Evolutionary conservation across 495 filamentous ascomycete species (phyloP), one percentile per base, ranked within the genome.

Genomic region (Penicillium bovifimosum): DNA sequence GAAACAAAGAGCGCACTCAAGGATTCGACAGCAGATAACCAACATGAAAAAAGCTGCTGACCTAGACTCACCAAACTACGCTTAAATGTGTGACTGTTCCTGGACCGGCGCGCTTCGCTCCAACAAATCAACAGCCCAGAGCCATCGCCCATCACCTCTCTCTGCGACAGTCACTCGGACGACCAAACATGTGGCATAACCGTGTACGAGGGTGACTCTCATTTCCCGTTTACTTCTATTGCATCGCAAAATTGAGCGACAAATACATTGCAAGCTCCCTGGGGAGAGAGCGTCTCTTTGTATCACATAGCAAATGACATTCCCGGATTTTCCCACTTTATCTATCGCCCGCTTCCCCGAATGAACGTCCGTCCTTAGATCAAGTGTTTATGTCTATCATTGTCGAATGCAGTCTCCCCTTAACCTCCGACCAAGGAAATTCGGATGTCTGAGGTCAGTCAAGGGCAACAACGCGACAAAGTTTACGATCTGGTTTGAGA

Each of bases 231-330:
- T 9, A 43, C 24, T 27, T 13, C 40, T 5, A n/a, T n/a, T n/a
- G n/a, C n/a, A 47, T 33, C 24, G 32, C 32, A 45, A 46, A 53
- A 47, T 46, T 36, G 32, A 41, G 20, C 11, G 36, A 31, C 24
- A 24, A 24, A 47, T 39, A 34, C 18, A 26, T 47, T 16, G 18
- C 17, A 52, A 18, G 10, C 28, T 9, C 33, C 24, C 11, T 9
- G 27, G 14, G n/a, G n/a, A n/a, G n/a, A n/a, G 16, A 33, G 32
- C 28, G 29, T 48, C 35, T 35, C 47, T 56, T 55, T 54, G 52
- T 52, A 29, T 60, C 54, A 48, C 44, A 46, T 16, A 35, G 34
- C 55, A 48, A 62, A 64, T 62, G 50, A 64, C 54, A 60, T 57
- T 60, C 34, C 53, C 34, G 6, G 7, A 38, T 20, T 18, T 36